phyloP scores from a whole-genome alignment of 345 rosid genomes.

The Raphanus raphanistrum region DNA sequence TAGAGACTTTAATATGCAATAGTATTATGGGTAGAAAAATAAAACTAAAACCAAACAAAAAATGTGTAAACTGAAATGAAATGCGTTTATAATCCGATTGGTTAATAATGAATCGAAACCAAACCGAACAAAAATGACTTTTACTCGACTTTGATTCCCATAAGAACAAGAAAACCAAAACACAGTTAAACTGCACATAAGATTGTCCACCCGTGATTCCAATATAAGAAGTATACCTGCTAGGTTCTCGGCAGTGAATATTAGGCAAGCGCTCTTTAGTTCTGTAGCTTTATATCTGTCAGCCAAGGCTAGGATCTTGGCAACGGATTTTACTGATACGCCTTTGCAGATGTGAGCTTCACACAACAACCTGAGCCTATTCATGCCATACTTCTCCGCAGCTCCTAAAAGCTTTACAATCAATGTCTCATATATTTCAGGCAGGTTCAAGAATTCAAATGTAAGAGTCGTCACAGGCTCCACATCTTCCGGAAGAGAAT shows the following conservation, averaged over 20 bases:
- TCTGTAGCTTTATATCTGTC: slow-evolving; percentile 80
- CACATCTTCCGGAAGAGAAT: slow-evolving; percentile 71
- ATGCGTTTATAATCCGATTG: neutral
- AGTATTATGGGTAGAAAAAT: neutral
- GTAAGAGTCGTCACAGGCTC: slow-evolving; percentile 41
- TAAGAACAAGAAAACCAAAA: neutral
- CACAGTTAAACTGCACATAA: neutral
- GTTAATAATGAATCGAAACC: neutral
- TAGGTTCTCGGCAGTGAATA: slow-evolving; percentile 73
- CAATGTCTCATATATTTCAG: slow-evolving; percentile 64
- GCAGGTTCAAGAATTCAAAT: slow-evolving; percentile 44
- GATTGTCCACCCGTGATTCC: neutral
- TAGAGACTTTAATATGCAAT: neutral
- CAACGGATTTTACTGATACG: slow-evolving; percentile 69
- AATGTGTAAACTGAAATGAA: neutral
- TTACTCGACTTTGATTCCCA: neutral
- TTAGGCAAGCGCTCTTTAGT: slow-evolving; percentile 73
- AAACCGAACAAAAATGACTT: neutral
- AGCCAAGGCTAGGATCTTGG: slow-evolving; percentile 83
- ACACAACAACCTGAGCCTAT: slow-evolving; percentile 75
- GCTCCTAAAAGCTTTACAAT: slow-evolving; percentile 72
- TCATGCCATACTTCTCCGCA: slow-evolving; percentile 77
- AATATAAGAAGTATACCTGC: slow-evolving; percentile 61
- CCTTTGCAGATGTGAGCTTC: slow-evolving; percentile 87
- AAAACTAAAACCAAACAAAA: neutral